These are phyloP conservation scores for Botrytis deweyae DNA, from an alignment of 2,329 filamentous ascomycete species.

Conservation along the genomic window DNA sequence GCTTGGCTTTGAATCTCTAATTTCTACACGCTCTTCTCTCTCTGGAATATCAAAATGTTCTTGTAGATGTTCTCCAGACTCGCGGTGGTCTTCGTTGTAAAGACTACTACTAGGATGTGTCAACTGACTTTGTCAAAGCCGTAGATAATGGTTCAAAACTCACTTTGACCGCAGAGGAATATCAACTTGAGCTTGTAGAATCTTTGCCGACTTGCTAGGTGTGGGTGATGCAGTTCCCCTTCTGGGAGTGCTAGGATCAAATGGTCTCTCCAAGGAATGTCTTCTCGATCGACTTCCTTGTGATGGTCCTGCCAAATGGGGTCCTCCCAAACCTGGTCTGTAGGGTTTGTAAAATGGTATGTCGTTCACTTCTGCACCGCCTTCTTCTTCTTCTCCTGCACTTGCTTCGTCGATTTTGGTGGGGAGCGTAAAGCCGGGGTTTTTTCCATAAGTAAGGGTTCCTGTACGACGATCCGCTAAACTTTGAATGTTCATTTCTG, in stretches of 20 bases:
- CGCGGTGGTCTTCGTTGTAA: constrained; percentile 11
- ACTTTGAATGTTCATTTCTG: constrained; percentile 19
- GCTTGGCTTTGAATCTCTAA: constrained; percentile 18
- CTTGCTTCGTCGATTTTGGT: constrained; percentile 16
- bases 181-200: constrained; percentile 15
- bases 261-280: constrained; percentile 6
- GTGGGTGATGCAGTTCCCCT: not conserved
- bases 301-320: not conserved
- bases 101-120: constrained; percentile 11
- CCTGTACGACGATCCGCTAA: constrained; percentile 18
- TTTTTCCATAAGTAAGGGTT: not conserved
- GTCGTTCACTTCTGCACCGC: constrained; percentile 32
- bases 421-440: constrained; percentile 11
- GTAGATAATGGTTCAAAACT: not conserved
- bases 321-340: not conserved
- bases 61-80: not conserved
- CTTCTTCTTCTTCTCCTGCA: constrained; percentile 19
- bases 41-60: not conserved
- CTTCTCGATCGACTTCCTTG: constrained; percentile 5
- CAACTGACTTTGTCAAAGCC: not conserved
- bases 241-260: not conserved
- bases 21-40: constrained; percentile 10
- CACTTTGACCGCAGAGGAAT: constrained; percentile 10
- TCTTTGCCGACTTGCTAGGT: not conserved
- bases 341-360: constrained; percentile 30